Percentiles rank a stretch among this genome's conserved stretches.
Conservation (phyloP, 208 protist species). For the Trypanosoma cruzi region DNA sequence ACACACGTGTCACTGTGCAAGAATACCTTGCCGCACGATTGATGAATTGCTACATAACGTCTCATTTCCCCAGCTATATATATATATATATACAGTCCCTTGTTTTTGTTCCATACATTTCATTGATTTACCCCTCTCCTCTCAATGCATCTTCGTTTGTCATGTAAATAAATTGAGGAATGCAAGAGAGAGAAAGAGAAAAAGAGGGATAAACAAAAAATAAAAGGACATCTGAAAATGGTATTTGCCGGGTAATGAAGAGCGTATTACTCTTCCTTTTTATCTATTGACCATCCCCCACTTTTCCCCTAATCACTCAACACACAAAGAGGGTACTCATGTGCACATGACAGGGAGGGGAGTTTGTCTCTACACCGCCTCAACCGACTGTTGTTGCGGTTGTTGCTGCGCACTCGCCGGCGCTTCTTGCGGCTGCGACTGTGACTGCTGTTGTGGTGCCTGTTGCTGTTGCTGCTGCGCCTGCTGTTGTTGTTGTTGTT, state of each 20-base stretch:
- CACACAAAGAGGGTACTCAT: too few species aligned
- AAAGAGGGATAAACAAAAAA: conserved; percentile 6
- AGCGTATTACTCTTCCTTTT: neutral
- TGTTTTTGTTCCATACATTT: neutral
- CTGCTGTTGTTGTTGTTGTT: conserved; percentile 13
- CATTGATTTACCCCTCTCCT: neutral
- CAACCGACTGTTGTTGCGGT: conserved; percentile 5
- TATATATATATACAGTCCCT: neutral
- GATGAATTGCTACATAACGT: neutral
- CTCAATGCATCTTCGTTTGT: too few species aligned
- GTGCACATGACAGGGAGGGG: too few species aligned
- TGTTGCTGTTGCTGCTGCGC: conserved; percentile 27
- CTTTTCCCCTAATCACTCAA: neutral
- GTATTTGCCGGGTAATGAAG: neutral
- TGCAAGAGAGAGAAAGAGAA: neutral
- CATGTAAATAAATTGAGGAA: neutral
- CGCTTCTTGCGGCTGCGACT: conserved; percentile 2
- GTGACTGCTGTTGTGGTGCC: conserved; percentile 14
- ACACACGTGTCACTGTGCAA: too few species aligned
- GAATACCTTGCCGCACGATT: too few species aligned
- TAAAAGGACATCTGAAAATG: neutral
- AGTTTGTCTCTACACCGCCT: conserved; percentile 8
- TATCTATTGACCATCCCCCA: neutral
- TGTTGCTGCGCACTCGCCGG: neutral
- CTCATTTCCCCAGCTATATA: neutral